These are phyloP conservation scores for Dichotomopilus funicola DNA, from an alignment of 2,329 filamentous ascomycete species.

Conservation along the genomic window DNA sequence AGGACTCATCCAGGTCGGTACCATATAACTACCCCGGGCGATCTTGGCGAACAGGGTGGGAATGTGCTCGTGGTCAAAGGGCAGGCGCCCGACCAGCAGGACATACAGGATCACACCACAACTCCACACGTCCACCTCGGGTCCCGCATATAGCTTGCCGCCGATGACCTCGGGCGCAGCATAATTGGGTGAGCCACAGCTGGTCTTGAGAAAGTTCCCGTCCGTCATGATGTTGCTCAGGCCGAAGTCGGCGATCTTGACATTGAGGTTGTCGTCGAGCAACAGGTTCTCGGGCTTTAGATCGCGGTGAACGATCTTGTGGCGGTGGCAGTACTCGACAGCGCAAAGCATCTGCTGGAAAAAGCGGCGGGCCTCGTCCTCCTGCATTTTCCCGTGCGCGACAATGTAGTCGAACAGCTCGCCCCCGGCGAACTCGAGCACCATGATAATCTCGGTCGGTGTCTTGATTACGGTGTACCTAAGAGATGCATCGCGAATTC, in stretches of 20 bases:
- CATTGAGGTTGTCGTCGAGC: slow-evolving; percentile 89
- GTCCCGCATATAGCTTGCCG: slow-evolving; percentile 93
- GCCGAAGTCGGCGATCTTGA: slow-evolving; percentile 98
- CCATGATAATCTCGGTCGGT: slow-evolving; percentile 93
- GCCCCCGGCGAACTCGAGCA: slow-evolving; percentile 92
- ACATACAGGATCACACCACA: slow-evolving; percentile 88
- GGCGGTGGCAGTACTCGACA: slow-evolving; percentile 96
- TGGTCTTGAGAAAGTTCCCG: slow-evolving; percentile 97
- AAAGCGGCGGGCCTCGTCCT: slow-evolving; percentile 89
- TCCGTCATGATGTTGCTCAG: slow-evolving; percentile 99
- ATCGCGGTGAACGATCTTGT: slow-evolving; percentile 98
- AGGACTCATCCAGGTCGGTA: slow-evolving; percentile 82
- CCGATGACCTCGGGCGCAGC: slow-evolving; percentile 97
- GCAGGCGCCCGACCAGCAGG: slow-evolving; percentile 71
- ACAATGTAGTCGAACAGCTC: slow-evolving; percentile 99
- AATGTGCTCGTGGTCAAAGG: slow-evolving; percentile 98
- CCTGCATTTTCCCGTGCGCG: slow-evolving; percentile 82
- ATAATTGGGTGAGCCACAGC: slow-evolving; percentile 96
- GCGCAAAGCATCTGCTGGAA: slow-evolving; percentile 99
- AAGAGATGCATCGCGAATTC: background rate
- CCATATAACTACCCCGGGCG: slow-evolving; percentile 84
- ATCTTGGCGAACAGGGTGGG: slow-evolving; percentile 98
- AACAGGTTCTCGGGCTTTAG: slow-evolving; percentile 95
- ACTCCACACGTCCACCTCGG: slow-evolving; percentile 98
- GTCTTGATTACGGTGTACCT: slow-evolving; percentile 97